Evolutionary conservation across 2,329 filamentous ascomycete genomes (phyloP), one percentile per base, ranked within the genome.

Genomic region (Daldinia sp.): DNA sequence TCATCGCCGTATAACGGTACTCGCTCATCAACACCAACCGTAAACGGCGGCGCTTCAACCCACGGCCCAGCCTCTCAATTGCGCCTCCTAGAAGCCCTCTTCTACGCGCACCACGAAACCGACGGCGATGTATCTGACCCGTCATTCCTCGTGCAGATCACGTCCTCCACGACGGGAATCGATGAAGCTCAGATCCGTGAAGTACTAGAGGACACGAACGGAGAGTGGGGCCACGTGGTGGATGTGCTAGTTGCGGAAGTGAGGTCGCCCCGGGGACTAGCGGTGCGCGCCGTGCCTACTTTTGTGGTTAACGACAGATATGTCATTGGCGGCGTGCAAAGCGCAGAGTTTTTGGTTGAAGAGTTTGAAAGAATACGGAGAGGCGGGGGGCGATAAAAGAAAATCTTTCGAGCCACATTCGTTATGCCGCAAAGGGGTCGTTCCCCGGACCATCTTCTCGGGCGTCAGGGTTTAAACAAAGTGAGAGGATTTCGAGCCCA

Each of bases 251-350:
- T 61, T 45, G 64, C 67, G 13, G 68, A 72, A 25, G 71, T 72
- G 21, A 13, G 62, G 68, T 34, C 51, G 37, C 43, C 67, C 67
- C 19, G 73, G 10, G 64, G 56, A 5, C 48, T 61, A 7, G 19
- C 60, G 5, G 77, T 94, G 54, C 81, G 81, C 58, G 91, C 90
- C 0, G 90, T 94, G 68, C 91, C 91, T 13, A 88, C 90, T 69
- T 92, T 92, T 71, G 87, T 87, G 1, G 83, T 94, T 51, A 89
- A 93, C 72, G 86, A 83, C 1, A 80, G 80, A 71, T 93, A 87
- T 75, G 83, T 88, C 66, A 81, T 94, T 15, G 87, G 88, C 7
- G 92, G 92, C 0, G 90, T 88, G 57, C 90, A 94, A 79, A 85
- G 89, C 61, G 80, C 85, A 2, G 81, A 82, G 43, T 82, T 88